phyloP scores from a whole-genome alignment of 768 basidiomycete genomes.

The Rhizopogon vinicolor region DNA sequence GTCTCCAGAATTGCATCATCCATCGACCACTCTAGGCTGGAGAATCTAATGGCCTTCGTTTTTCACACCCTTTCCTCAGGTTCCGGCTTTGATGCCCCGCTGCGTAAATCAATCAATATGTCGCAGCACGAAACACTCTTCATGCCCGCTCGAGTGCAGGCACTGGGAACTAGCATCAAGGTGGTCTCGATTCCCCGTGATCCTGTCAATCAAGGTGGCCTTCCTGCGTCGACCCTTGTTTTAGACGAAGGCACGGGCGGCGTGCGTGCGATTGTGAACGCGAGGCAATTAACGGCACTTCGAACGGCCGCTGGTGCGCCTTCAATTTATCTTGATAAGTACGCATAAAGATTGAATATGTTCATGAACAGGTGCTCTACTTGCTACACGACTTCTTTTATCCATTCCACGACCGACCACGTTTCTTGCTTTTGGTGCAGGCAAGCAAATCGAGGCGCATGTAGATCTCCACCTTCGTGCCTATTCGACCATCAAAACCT shows the following conservation, averaged over 20 bases:
- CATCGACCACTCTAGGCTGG: slow-evolving; percentile 43
- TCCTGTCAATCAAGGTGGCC: slow-evolving; percentile 41
- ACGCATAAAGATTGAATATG: not conserved
- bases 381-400: slow-evolving; percentile 56
- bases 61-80: slow-evolving; percentile 45
- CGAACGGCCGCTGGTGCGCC: slow-evolving; percentile 73
- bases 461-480: slow-evolving; percentile 54
- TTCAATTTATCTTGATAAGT: not conserved
- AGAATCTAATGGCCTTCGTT: slow-evolving; percentile 52
- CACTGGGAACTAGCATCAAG: slow-evolving; percentile 64
- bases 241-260: slow-evolving; percentile 66
- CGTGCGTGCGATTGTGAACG: slow-evolving; percentile 76
- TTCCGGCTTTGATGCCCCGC: slow-evolving; percentile 37
- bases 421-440: slow-evolving; percentile 69
- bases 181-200: slow-evolving; percentile 69
- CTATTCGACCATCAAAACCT: slow-evolving; percentile 47
- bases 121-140: slow-evolving; percentile 61
- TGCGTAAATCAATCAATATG: slow-evolving; percentile 52
- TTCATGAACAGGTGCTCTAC: slow-evolving; percentile 50
- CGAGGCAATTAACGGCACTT: slow-evolving; percentile 70
- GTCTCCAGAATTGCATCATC: slow-evolving; percentile 44
- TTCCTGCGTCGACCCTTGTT: slow-evolving; percentile 75
- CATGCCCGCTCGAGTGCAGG: slow-evolving; percentile 72
- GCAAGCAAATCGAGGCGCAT: slow-evolving; percentile 66
- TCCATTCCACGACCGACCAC: slow-evolving; percentile 30